Evolutionary conservation across 2,329 filamentous ascomycete species (phyloP).

Genomic region (Hirsutella minnesotensis): DNA sequence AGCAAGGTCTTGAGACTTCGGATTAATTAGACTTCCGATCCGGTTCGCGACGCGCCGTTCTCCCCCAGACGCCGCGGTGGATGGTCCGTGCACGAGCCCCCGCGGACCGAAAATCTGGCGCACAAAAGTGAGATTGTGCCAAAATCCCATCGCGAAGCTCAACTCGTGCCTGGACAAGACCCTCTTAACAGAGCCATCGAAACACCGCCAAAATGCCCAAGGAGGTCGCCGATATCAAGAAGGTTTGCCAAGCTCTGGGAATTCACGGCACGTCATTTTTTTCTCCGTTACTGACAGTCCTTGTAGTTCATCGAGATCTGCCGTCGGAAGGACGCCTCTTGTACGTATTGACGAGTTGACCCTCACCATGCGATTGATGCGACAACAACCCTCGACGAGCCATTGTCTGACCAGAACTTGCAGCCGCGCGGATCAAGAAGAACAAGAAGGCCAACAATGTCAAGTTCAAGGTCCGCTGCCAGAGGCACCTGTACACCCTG

Average conservation of each 20-base stretch:
- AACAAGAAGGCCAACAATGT: slow-evolving; percentile 80
- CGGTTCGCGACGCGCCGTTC: too few species aligned
- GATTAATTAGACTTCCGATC: too few species aligned
- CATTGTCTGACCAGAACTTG: slow-evolving; percentile 16
- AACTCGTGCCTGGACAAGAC: slow-evolving; percentile 7
- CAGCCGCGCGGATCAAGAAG: slow-evolving; percentile 91
- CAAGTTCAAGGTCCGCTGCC: slow-evolving; percentile 99
- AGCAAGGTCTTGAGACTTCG: too few species aligned
- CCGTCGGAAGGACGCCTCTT: slow-evolving; percentile 97
- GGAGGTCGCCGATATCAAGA: slow-evolving; percentile 97
- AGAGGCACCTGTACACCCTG: slow-evolving; percentile 92
- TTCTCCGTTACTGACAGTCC: slow-evolving; percentile 20
- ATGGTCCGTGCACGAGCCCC: slow-evolving; percentile 12
- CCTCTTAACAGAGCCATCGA: slow-evolving; percentile 13
- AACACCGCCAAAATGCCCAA: slow-evolving; percentile 78
- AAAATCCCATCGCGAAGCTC: slow-evolving; percentile 10
- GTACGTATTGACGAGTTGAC: slow-evolving; percentile 50
- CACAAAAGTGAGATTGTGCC: slow-evolving; percentile 15
- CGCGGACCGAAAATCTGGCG: slow-evolving; percentile 9
- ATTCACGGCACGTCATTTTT: background rate
- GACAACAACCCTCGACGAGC: slow-evolving; percentile 1
- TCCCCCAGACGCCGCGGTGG: too few species aligned
- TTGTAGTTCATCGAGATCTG: slow-evolving; percentile 98
- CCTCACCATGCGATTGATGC: background rate
- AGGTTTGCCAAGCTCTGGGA: slow-evolving; percentile 29